phyloP scores from a whole-genome alignment of 345 rosid species.

The Cardamine occulta region DNA sequence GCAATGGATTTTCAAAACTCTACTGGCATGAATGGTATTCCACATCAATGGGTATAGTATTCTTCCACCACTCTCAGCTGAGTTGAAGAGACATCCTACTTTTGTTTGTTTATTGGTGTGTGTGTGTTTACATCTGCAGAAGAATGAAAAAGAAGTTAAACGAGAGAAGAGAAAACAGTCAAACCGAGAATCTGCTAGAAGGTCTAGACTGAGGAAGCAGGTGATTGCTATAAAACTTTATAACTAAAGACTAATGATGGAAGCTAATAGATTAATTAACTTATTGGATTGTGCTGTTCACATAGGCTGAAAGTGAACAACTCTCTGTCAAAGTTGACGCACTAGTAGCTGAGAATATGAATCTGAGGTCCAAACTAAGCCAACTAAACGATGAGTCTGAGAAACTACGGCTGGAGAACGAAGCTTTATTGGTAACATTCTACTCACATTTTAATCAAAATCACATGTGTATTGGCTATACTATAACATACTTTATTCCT shows the following conservation, averaged over 20 bases:
- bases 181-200: slow-evolving; percentile 92
- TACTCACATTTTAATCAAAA: slow-evolving; percentile 1
- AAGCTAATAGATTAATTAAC: slow-evolving; percentile 1
- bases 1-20: slow-evolving; percentile 37
- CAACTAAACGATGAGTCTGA: slow-evolving; percentile 66
- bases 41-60: slow-evolving; percentile 63
- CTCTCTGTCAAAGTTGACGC: slow-evolving; percentile 70
- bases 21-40: slow-evolving; percentile 34
- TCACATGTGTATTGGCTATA: not conserved
- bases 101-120: slow-evolving; percentile 11
- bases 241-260: slow-evolving; percentile 11
- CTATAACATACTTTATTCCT: not conserved
- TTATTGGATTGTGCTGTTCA: slow-evolving; percentile 5
- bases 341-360: slow-evolving; percentile 62
- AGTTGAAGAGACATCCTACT: not conserved
- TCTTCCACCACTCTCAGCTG: not conserved
- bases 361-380: slow-evolving; percentile 69
- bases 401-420: slow-evolving; percentile 72
- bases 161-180: slow-evolving; percentile 98
- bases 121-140: slow-evolving; percentile 47
- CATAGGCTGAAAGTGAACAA: slow-evolving; percentile 89
- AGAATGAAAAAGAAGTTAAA: slow-evolving; percentile 85
- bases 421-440: slow-evolving; percentile 55
- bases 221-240: slow-evolving; percentile 42
- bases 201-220: slow-evolving; percentile 97